These are phyloP conservation scores for Boletus pseudopeckii DNA, from an alignment of 768 basidiomycete species.

Conservation along the genomic window DNA sequence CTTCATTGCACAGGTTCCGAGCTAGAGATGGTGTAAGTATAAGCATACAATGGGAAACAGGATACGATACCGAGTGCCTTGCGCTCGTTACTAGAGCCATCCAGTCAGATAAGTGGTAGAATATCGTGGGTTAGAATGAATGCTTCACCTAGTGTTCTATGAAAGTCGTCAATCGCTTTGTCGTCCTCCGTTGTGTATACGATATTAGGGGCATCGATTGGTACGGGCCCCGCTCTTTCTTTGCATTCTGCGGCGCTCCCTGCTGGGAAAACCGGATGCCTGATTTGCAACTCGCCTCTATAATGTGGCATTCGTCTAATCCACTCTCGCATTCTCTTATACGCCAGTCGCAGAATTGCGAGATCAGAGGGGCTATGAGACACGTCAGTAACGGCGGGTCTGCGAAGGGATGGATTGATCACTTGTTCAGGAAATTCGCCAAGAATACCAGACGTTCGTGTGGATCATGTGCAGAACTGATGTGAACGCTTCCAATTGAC, in stretches of 20 bases:
- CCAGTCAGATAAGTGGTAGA: background rate
- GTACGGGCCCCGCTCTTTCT: slow-evolving; percentile 15
- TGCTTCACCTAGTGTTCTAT: slow-evolving; percentile 17
- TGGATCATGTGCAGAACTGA: slow-evolving; percentile 39
- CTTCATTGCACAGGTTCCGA: slow-evolving; percentile 70
- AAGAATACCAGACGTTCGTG: slow-evolving; percentile 42
- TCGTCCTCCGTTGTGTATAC: slow-evolving; percentile 35
- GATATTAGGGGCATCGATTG: slow-evolving; percentile 29
- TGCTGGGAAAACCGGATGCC: slow-evolving; percentile 14
- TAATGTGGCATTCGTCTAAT: slow-evolving; percentile 41
- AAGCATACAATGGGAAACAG: background rate
- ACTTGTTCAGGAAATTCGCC: slow-evolving; percentile 46
- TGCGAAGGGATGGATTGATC: slow-evolving; percentile 5
- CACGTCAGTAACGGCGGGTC: background rate
- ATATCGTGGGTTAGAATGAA: background rate
- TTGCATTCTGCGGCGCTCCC: slow-evolving; percentile 29
- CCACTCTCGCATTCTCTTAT: slow-evolving; percentile 28
- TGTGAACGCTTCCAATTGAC: slow-evolving; percentile 47
- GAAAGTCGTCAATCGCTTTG: slow-evolving; percentile 30
- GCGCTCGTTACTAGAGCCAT: slow-evolving; percentile 25
- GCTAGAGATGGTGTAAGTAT: slow-evolving; percentile 29
- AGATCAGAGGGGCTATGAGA: slow-evolving; percentile 24
- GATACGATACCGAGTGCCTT: slow-evolving; percentile 31
- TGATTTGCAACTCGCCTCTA: slow-evolving; percentile 30
- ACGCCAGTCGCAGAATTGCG: slow-evolving; percentile 24